These are phyloP conservation scores for Pugionium dolabratum DNA, from an alignment of 345 rosid genomes.

Conservation along the genomic window DNA sequence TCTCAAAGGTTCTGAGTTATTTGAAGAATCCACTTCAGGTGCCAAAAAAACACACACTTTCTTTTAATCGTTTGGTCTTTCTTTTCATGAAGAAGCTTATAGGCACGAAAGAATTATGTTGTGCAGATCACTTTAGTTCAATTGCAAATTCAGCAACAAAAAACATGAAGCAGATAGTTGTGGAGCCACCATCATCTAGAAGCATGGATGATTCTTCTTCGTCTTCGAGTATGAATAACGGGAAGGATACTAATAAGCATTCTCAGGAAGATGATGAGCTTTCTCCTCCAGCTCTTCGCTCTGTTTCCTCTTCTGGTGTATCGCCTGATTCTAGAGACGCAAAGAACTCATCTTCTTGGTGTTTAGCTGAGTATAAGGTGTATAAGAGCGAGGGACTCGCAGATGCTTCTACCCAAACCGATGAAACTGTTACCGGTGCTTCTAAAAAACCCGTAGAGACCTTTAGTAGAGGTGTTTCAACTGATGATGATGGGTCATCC, in stretches of 20 bases:
- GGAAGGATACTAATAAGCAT: constrained; percentile 55
- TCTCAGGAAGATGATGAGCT: constrained; percentile 83
- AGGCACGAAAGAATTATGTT: constrained; percentile 11
- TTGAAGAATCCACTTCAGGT: constrained; percentile 76
- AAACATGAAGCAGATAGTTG: constrained; percentile 58
- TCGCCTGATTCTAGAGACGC: constrained; percentile 70
- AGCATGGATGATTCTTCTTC: constrained; percentile 83
- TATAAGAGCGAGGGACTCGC: constrained; percentile 67
- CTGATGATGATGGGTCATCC: constrained; percentile 58
- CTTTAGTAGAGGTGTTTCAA: constrained; percentile 86
- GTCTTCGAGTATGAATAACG: constrained; percentile 66
- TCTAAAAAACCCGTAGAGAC: constrained; percentile 53
- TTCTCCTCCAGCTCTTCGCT: constrained; percentile 62
- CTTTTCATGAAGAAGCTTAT: not conserved
- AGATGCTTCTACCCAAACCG: constrained; percentile 95
- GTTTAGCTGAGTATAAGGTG: constrained; percentile 81
- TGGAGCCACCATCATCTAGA: constrained; percentile 70
- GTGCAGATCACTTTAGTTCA: constrained; percentile 56
- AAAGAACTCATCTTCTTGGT: constrained; percentile 64
- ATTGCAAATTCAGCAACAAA: constrained; percentile 40
- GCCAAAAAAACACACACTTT: not conserved
- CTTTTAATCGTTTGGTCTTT: not conserved
- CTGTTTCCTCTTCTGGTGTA: constrained; percentile 58
- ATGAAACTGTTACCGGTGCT: constrained; percentile 52
- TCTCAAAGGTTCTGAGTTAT: constrained; percentile 93